Evolutionary conservation across 2,329 filamentous ascomycete species (phyloP), one percentile per base, ranked within the genome.

Genomic region (Monosporascus sp.): DNA sequence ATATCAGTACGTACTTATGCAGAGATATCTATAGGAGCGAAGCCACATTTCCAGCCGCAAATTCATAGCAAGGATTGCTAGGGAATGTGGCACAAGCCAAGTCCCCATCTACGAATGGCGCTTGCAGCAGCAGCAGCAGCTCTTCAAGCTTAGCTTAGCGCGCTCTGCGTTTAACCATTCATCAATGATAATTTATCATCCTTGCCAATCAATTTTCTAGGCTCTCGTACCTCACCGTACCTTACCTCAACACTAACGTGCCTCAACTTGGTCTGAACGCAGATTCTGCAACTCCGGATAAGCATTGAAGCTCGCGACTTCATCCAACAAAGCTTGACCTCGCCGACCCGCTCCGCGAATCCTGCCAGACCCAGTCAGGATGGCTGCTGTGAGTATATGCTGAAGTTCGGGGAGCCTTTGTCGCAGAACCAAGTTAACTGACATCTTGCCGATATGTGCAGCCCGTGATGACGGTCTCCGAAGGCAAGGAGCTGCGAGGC

Each of bases 401-500:
- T 4, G 31, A 14, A 14, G 31, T 5, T 35, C 11, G 31, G 11
- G 31, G 9, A 35, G 31, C 9, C 9, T 35, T 5, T 14, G 31
- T 35, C 11, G 31, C 31, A 35, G 31, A 35, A 35, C 31, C 5
- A 7, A n/a, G 24, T 46, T 26, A 49, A 24, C 47, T 38, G 20
- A 52, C 38, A n/a, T 52, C 50, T 61, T 67, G 52, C 65, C 45
- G 55, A 41, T 52, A 51, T 49, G 54, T 57, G 48, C 60, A 84
- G 80, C 79, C 78, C 60, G 78, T 85, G 58, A 75, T 84, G 68
- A 97, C 94, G 65, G 86, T 97, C 72, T 89, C 91, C 69, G 93
- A 97, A 80, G 89, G 85, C 73, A 96, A 94, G 76, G 93, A 97
- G 82, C 87, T 97, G 70, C 88, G 92, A 64, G 92, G 92, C 60